Conservation (phyloP, 2,329 filamentous ascomycete genomes). For the Penicillium vulpinum region DNA sequence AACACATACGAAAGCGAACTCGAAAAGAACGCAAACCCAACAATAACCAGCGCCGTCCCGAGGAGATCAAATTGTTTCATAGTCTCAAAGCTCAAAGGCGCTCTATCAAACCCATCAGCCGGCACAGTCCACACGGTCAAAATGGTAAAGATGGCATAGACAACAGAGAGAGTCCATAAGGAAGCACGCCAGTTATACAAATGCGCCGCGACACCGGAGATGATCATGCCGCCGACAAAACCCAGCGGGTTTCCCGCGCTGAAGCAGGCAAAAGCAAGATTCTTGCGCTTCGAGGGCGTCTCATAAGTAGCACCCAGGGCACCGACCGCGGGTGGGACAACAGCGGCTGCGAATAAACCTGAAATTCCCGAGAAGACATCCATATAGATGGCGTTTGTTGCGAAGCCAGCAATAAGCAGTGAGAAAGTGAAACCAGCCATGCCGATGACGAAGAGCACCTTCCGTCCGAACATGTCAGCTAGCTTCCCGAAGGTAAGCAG, state of each 20-base stretch:
- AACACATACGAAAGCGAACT: conserved; percentile 57
- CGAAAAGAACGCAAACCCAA: conserved; percentile 66
- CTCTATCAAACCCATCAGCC: conserved; percentile 51
- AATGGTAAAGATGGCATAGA: conserved; percentile 61
- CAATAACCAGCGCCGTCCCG: conserved; percentile 61
- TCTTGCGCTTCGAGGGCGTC: conserved; percentile 63
- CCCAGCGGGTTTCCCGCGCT: conserved; percentile 59
- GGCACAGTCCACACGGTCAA: conserved; percentile 64
- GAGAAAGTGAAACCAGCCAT: conserved; percentile 61
- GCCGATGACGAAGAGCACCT: conserved; percentile 59
- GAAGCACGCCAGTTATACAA: conserved; percentile 64
- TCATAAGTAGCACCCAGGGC: conserved; percentile 65
- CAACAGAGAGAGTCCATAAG: conserved; percentile 63
- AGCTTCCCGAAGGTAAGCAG: conserved; percentile 66
- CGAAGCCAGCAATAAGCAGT: conserved; percentile 60
- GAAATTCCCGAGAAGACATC: conserved; percentile 65
- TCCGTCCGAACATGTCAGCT: conserved; percentile 66
- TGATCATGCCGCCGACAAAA: conserved; percentile 59
- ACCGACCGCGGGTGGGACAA: conserved; percentile 64
- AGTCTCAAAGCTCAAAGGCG: conserved; percentile 46
- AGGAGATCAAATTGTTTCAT: conserved; percentile 62
- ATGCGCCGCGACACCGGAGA: conserved; percentile 62
- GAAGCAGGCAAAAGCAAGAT: conserved; percentile 65
- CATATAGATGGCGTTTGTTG: conserved; percentile 58
- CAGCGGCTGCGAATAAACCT: conserved; percentile 64